These are phyloP conservation scores for Arabidopsis lyrata DNA, from an alignment of 441 rosid species.

Conservation along the genomic window DNA sequence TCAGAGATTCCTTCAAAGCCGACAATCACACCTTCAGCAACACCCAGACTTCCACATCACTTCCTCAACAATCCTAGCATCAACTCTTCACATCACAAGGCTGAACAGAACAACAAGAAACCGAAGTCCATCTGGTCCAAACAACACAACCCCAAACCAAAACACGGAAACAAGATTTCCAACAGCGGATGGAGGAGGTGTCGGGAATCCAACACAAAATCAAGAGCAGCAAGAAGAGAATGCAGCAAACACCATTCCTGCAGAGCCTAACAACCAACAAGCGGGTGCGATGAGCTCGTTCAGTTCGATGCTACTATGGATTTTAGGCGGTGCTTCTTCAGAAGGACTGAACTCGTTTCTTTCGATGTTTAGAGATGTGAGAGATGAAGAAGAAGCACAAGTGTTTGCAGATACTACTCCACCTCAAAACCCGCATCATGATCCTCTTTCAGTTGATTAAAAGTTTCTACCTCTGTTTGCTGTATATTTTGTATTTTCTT, in stretches of 20 bases:
- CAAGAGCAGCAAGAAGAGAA: conserved; percentile 40
- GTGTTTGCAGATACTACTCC: conserved; percentile 40
- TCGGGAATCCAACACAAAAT: conserved; percentile 34
- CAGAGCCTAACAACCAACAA: conserved; percentile 54
- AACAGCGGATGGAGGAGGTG: conserved; percentile 12
- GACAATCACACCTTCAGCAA: conserved; percentile 80
- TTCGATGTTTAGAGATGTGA: conserved; percentile 89
- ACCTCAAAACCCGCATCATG: conserved; percentile 34
- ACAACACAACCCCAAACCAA: conserved; percentile 50
- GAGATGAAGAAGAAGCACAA: conserved; percentile 81
- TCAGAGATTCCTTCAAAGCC: conserved; percentile 82
- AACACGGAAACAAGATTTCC: conserved; percentile 58
- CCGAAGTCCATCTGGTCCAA: conserved; percentile 55
- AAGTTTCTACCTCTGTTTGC: conserved; percentile 2
- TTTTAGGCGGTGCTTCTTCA: conserved; percentile 91
- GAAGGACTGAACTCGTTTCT: conserved; percentile 85
- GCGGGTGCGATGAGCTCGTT: conserved; percentile 83
- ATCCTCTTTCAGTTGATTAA: conserved; percentile 37
- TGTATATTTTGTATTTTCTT: conserved; percentile 24
- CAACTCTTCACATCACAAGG: conserved; percentile 91
- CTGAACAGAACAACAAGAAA: conserved; percentile 69
- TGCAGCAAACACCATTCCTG: conserved; percentile 50
- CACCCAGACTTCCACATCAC: conserved; percentile 94
- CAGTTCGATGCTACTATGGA: conserved; percentile 84
- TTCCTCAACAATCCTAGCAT: conserved; percentile 94